Evolutionary conservation across 1,284 basidiomycete genomes (phyloP), one percentile per base, ranked within the genome.

Genomic region (Afroboletus lepidellus): DNA sequence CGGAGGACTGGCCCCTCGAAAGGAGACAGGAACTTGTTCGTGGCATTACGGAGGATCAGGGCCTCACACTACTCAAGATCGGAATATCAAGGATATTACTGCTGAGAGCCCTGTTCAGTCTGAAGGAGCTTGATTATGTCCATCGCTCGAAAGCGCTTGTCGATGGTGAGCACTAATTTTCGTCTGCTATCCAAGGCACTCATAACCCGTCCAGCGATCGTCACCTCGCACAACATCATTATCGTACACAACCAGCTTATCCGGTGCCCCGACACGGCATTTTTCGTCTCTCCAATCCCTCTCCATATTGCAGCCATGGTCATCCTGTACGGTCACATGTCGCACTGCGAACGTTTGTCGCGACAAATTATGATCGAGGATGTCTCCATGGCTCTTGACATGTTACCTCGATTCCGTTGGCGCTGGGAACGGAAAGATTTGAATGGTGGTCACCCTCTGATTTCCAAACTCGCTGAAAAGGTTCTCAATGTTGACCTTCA

Each of bases 221-320:
- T 90, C 48, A 86, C 87, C 0, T 87, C 90, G 2, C 89, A 92
- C 73, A 92, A 92, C 61, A 84, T 87, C 55, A 89, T 92, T 60
- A 78, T 89, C 46, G 77, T 92, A 20, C 90, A 92, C 70, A 84
- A 85, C 54, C 82, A 87, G 57, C 78, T 92, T 48, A 90, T 91
- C 58, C 79, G 79, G 27, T 91, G 84, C 75, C 88, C 89, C 8
- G 85, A 91, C 57, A 86, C 87, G 59, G 87, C 84, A 2, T 92
- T 92, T 73, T 92, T 92, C 65, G 87, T 88, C 18, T 90, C 89
- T 3, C 89, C 90, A 1, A 89, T 88, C 54, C 90, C 90, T 25
- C 75, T 92, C 32, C 89, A 92, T 66, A 90, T 91, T 51, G 86
- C 89, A 0, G 89, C 90, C 7, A 90, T 92, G 88, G 86, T 92